phyloP scores from a whole-genome alignment of 495 filamentous ascomycete genomes.

The Lophiostoma macrostomum region DNA sequence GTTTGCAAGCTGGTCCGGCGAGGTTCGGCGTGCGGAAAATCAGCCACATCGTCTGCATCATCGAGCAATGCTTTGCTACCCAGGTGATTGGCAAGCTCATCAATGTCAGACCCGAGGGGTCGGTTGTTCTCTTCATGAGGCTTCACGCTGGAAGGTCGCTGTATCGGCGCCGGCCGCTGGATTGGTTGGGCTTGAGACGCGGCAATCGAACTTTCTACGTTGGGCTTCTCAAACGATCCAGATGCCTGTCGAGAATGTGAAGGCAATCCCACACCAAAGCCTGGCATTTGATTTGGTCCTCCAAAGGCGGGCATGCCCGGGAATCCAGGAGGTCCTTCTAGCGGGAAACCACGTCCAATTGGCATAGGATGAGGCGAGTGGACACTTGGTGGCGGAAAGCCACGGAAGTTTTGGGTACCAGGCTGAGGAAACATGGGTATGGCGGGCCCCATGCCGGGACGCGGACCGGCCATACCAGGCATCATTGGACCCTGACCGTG shows the following conservation, averaged over 20 bases:
- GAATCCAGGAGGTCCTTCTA: constrained; percentile 58
- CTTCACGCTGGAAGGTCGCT: constrained; percentile 76
- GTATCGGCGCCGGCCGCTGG: constrained; percentile 79
- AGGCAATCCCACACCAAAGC: constrained; percentile 41
- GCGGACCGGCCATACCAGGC: constrained; percentile 36
- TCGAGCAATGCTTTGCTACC: constrained; percentile 92
- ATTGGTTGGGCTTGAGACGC: constrained; percentile 59
- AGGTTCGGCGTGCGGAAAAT: constrained; percentile 41
- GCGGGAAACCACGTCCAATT: constrained; percentile 62
- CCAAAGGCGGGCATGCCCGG: constrained; percentile 42
- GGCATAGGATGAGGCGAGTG: constrained; percentile 48
- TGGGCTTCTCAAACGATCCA: constrained; percentile 54
- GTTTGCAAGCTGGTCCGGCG: constrained; percentile 36
- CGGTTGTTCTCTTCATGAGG: constrained; percentile 49
- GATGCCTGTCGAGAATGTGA: constrained; percentile 61
- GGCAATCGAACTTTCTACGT: constrained; percentile 5
- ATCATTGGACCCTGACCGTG: constrained; percentile 35
- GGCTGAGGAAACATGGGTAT: constrained; percentile 42
- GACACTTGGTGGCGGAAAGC: constrained; percentile 59
- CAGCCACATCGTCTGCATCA: constrained; percentile 57
- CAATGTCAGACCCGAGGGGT: constrained; percentile 49
- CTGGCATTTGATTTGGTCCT: constrained; percentile 28
- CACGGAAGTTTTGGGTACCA: constrained; percentile 47
- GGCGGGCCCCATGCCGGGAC: constrained; percentile 26
- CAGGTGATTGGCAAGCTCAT: constrained; percentile 77